A percentile compares a stretch with the other conserved stretches of the same genome.
phyloP scores from a whole-genome alignment of 257 asterid species.

The Petunia secreta region DNA sequence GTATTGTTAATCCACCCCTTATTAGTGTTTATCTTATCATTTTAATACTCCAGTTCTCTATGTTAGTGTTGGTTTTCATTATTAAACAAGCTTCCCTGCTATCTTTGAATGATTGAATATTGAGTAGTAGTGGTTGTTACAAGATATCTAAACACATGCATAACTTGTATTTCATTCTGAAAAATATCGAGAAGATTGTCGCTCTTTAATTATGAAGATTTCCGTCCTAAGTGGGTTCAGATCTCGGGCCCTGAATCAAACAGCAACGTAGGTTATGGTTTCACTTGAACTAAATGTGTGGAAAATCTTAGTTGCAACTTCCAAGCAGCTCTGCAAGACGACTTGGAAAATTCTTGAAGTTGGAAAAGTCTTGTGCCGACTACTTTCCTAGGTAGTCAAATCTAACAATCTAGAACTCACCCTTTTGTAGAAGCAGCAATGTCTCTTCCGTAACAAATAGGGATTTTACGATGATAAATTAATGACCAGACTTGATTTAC shows the following conservation, averaged over 20 bases:
- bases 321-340: not conserved
- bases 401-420: not conserved
- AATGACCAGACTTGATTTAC: not conserved
- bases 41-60: too few species aligned
- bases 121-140: too few species aligned
- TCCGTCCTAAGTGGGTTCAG: not conserved
- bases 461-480: not conserved
- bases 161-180: too few species aligned
- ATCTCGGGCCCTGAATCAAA: not conserved
- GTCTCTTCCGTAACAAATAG: not conserved
- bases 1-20: too few species aligned
- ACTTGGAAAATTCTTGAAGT: not conserved
- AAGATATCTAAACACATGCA: too few species aligned
- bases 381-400: not conserved
- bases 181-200: too few species aligned
- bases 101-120: too few species aligned
- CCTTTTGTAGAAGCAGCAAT: not conserved
- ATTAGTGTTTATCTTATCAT: too few species aligned
- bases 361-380: slow-evolving; percentile 20
- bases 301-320: not conserved
- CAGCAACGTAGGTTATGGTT: not conserved
- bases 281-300: not conserved
- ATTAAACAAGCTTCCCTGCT: too few species aligned
- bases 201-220: not conserved
- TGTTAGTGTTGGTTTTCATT: too few species aligned